Conservation (phyloP, 495 filamentous ascomycete species). For the Letharia columbiana region DNA sequence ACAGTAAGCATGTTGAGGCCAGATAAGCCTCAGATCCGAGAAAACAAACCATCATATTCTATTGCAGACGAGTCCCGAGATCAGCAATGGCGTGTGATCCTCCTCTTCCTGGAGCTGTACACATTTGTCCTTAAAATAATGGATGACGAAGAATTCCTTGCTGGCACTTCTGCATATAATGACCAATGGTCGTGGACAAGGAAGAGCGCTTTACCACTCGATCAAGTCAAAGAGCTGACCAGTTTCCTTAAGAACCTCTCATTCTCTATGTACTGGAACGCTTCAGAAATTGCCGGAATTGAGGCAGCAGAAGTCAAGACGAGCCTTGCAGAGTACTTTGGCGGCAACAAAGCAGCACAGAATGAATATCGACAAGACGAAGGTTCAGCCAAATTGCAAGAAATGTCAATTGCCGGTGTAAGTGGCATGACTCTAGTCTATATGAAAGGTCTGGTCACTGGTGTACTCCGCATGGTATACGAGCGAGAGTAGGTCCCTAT, state of each 20-base stretch:
- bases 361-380: constrained; percentile 18
- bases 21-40: constrained; percentile 22
- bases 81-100: constrained; percentile 79
- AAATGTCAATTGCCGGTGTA: constrained; percentile 43
- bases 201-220: constrained; percentile 60
- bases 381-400: constrained; percentile 4
- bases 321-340: constrained; percentile 52
- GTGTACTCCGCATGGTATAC: constrained; percentile 81
- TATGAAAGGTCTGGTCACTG: constrained; percentile 70
- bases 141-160: constrained; percentile 69
- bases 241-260: constrained; percentile 87
- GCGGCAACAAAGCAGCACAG: constrained; percentile 21
- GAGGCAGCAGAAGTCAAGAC: constrained; percentile 38
- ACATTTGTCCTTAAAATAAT: constrained; percentile 84
- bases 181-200: constrained; percentile 42
- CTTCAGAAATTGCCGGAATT: constrained; percentile 54
- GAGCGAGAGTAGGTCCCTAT: constrained; percentile 62
- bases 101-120: constrained; percentile 91
- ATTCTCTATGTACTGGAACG: constrained; percentile 82
- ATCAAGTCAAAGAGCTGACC: constrained; percentile 64
- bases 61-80: constrained; percentile 35
- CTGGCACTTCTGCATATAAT: constrained; percentile 33
- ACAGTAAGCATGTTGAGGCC: constrained; percentile 51
- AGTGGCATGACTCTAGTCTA: constrained; percentile 69
- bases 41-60: constrained; percentile 4